phyloP scores from a whole-genome alignment of 2,329 filamentous ascomycete genomes.

The Periconia sp. region DNA sequence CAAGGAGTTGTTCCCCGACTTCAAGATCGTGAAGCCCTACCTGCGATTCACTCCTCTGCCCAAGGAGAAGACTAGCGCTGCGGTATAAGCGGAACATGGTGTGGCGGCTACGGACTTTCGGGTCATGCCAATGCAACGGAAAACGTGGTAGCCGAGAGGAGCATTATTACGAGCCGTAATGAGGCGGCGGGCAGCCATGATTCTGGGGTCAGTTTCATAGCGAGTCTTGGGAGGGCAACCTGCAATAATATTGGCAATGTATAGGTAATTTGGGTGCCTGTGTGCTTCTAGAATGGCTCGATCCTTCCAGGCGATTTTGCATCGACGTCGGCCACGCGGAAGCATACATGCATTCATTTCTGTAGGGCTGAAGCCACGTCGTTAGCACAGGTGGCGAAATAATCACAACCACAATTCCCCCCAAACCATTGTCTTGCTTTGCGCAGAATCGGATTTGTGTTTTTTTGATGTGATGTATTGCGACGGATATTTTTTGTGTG shows the following conservation, averaged over 20 bases:
- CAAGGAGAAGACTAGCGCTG: slow-evolving; percentile 58
- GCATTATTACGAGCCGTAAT: background rate
- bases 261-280: too few relatives aligned
- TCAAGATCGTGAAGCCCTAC: slow-evolving; percentile 65
- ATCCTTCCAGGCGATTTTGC: slow-evolving; percentile 14
- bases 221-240: too few relatives aligned
- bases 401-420: too few relatives aligned
- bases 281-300: slow-evolving; percentile 20
- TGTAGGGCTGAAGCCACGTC: slow-evolving; percentile 23
- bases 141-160: slow-evolving; percentile 2
- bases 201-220: too few relatives aligned
- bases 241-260: too few relatives aligned
- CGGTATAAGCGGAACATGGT: slow-evolving; percentile 20
- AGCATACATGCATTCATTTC: background rate
- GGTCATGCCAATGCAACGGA: slow-evolving; percentile 6
- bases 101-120: background rate
- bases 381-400: slow-evolving; percentile 10
- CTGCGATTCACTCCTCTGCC: slow-evolving; percentile 61
- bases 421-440: too few relatives aligned
- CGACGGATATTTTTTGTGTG: too few relatives aligned
- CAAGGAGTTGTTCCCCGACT: slow-evolving; percentile 60
- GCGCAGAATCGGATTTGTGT: too few relatives aligned
- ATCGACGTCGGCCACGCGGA: background rate
- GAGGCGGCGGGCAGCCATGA: too few relatives aligned
- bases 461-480: too few relatives aligned